phyloP scores from a whole-genome alignment of 495 filamentous ascomycete species.

The Talaromyces stipitatus region DNA sequence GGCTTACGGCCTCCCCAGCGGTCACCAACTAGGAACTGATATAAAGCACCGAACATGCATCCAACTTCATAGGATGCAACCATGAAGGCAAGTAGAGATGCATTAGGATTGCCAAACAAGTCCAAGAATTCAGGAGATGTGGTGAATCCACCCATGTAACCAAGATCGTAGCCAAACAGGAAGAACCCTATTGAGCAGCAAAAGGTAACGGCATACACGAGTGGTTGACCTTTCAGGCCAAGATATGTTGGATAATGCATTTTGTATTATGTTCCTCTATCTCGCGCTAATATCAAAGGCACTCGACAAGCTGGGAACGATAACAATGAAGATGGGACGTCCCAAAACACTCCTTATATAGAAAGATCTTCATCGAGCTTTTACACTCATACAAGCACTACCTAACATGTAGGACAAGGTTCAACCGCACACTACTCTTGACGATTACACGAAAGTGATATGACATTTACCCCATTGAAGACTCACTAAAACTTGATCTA shows the following conservation, averaged over 20 bases:
- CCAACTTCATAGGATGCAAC: constrained; percentile 16
- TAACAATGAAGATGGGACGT: neutral
- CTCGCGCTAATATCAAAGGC: neutral
- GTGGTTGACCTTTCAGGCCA: constrained; percentile 16
- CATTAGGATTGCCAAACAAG: constrained; percentile 10
- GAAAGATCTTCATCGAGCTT: no score
- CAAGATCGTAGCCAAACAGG: constrained; percentile 17
- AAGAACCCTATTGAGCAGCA: constrained; percentile 16
- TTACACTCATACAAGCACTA: no score
- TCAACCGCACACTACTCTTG: no score
- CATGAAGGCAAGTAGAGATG: constrained; percentile 13
- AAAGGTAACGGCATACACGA: constrained; percentile 17
- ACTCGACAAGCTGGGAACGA: neutral
- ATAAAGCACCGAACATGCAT: constrained; percentile 8
- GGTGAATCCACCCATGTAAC: constrained; percentile 16
- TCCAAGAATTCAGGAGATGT: constrained; percentile 13
- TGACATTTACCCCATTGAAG: no score
- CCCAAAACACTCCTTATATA: neutral
- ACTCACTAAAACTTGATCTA: no score
- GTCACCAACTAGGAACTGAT: constrained; percentile 22
- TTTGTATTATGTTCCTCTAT: neutral
- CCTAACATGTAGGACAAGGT: no score
- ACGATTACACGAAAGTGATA: no score
- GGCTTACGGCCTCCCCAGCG: constrained; percentile 43
- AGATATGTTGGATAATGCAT: constrained; percentile 8